Conservation (phyloP, 2,329 filamentous ascomycete species). For the Akanthomyces lecanii region DNA sequence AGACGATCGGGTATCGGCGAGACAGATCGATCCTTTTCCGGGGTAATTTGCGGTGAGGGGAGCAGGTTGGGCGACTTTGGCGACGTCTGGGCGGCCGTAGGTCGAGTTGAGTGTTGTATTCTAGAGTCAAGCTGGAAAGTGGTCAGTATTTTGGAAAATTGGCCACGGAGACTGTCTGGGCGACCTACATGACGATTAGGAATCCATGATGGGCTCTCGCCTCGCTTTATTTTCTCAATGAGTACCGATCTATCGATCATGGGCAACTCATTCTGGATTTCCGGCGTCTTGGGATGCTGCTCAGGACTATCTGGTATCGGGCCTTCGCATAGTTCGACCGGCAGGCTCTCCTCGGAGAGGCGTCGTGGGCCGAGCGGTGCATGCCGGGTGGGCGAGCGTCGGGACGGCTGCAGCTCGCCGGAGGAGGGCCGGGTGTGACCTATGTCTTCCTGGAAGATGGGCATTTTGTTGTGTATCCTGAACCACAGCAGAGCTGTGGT, state of each 20-base stretch:
- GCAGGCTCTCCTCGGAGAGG: constrained; percentile 57
- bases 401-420: constrained; percentile 23
- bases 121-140: constrained; percentile 36
- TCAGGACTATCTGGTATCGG: constrained; percentile 43
- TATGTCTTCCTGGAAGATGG: constrained; percentile 54
- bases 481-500: constrained; percentile 33
- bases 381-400: constrained; percentile 17
- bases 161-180: no score
- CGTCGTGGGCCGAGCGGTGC: constrained; percentile 23
- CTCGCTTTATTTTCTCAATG: constrained; percentile 79
- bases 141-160: constrained; percentile 13
- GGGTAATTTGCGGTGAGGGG: constrained; percentile 45
- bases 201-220: constrained; percentile 71
- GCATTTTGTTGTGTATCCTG: constrained; percentile 41
- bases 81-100: constrained; percentile 27
- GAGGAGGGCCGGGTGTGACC: constrained; percentile 30
- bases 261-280: constrained; percentile 26
- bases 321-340: constrained; percentile 58
- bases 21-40: constrained; percentile 36
- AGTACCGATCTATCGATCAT: constrained; percentile 67
- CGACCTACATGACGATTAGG: constrained; percentile 56
- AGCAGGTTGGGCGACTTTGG: constrained; percentile 39
- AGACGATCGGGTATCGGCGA: constrained; percentile 37
- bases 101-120: constrained; percentile 23
- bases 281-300: constrained; percentile 22